phyloP scores from a whole-genome alignment of 2,329 filamentous ascomycete genomes.

The Thermomyces lanuginosus region DNA sequence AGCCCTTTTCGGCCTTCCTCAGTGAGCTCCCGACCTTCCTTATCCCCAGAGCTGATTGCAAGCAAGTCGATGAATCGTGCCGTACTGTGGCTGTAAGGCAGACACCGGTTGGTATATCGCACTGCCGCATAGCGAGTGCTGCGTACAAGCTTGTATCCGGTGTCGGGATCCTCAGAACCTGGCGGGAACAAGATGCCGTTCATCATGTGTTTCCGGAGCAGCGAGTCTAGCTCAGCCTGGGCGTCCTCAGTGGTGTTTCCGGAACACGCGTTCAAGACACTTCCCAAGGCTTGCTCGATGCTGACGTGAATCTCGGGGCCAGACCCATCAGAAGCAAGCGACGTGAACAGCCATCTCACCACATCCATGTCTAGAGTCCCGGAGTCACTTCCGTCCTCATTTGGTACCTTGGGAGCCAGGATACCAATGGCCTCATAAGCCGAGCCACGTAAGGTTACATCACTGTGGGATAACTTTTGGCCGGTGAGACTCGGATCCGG shows the following conservation, averaged over 20 bases:
- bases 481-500: conserved; percentile 41
- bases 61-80: conserved; percentile 81
- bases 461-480: conserved; percentile 41
- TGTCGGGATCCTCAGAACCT: conserved; percentile 22
- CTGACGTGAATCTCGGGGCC: conserved; percentile 61
- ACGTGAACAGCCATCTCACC: conserved; percentile 66
- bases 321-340: conserved; percentile 62
- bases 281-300: conserved; percentile 77
- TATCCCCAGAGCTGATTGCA: conserved; percentile 46
- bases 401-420: conserved; percentile 40
- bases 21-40: conserved; percentile 63
- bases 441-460: conserved; percentile 53
- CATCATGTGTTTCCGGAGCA: conserved; percentile 55
- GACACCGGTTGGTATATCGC: conserved; percentile 76
- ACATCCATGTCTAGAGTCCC: conserved; percentile 35
- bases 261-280: conserved; percentile 47
- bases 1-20: conserved; percentile 84
- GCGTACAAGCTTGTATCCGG: conserved; percentile 36
- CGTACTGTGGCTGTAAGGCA: conserved; percentile 61
- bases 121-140: conserved; percentile 69
- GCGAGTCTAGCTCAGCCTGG: conserved; percentile 31
- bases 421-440: conserved; percentile 86
- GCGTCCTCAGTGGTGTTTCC: conserved; percentile 28
- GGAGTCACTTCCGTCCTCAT: conserved; percentile 13
- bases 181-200: conserved; percentile 45